Conservation (phyloP, 2,329 filamentous ascomycete species). For the Pseudogymnoascus sp. region DNA sequence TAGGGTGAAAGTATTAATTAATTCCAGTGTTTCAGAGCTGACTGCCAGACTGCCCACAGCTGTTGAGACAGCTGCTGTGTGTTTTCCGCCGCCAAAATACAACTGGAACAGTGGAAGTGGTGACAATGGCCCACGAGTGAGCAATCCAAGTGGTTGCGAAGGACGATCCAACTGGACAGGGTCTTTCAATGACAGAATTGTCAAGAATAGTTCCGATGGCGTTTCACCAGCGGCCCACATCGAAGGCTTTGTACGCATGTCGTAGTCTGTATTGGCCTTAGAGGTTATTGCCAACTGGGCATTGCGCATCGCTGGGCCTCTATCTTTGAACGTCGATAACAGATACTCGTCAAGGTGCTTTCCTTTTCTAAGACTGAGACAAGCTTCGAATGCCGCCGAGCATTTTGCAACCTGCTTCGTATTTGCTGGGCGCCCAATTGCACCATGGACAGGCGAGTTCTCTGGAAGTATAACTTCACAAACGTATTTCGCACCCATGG, state of each 20-base stretch:
- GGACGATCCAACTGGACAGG: constrained; percentile 49
- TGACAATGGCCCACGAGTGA: constrained; percentile 62
- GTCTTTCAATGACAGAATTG: constrained; percentile 50
- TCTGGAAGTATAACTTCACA: constrained; percentile 76
- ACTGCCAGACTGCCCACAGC: constrained; percentile 37
- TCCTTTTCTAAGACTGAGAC: constrained; percentile 58
- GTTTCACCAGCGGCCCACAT: constrained; percentile 54
- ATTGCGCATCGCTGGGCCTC: constrained; percentile 76
- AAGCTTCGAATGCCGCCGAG: constrained; percentile 81
- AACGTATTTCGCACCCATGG: constrained; percentile 52
- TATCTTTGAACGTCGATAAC: constrained; percentile 63
- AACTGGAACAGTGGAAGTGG: constrained; percentile 61
- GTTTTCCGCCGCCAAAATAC: constrained; percentile 58
- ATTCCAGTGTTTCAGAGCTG: constrained; percentile 38
- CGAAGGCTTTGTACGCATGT: constrained; percentile 70
- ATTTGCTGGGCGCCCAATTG: constrained; percentile 53
- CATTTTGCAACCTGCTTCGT: constrained; percentile 78
- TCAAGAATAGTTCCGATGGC: constrained; percentile 52
- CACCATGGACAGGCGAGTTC: constrained; percentile 61
- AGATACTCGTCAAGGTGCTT: constrained; percentile 67
- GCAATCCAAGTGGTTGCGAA: constrained; percentile 59
- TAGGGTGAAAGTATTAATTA: constrained; percentile 66
- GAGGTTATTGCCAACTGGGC: constrained; percentile 73
- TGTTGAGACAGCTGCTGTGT: constrained; percentile 49
- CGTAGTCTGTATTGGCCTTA: constrained; percentile 67